Base-by-base conservation (phyloP, 371 early-diverging fungal species). In the Apophysomyces sp. region DNA sequence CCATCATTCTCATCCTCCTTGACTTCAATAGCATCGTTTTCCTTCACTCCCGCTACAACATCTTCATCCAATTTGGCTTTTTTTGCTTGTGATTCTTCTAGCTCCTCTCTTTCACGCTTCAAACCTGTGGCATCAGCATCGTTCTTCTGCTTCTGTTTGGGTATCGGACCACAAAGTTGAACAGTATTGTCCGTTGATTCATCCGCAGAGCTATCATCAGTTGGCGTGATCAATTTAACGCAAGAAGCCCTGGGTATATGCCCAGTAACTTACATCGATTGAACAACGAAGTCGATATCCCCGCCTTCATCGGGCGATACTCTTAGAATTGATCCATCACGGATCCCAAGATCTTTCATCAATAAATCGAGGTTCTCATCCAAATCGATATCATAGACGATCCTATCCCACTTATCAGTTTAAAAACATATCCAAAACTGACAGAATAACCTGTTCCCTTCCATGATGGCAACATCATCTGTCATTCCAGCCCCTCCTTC, bases 311-410 rank as follows among this genome's bases (percentile, higher is more conserved):
- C 83, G 29, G 81, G 72, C 40, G 62, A 67, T 4, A 89, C 67
- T 32, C 81, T 84, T 40, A 90, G 55, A 29, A 86, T 80, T 44
- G 76, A 74, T 18, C 89, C 88, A 44, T 88, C 70, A 15, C 67
- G 71, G 26, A 94, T 58, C 6, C 83, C 79, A 32, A 97, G 66
- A 0, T 81, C 78, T 3, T 67, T 72, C 41, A 97, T 72, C 0
- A 89, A 65, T 49, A 63, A 68, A 0, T 72, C 74, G 3, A 84
- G 65, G 59, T 94, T 94, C 51, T 97, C 97, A 26, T 95, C 94
- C 61, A 90, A 93, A 41, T 98, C 98, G 12, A 86, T 78, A 67
- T 98, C 99, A 61, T 95, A 95, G 30, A 98, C 68, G 26, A 95
- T 71, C 61, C 92, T 88, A 65, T 60, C 29, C 2, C 7, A 41